phyloP scores from a whole-genome alignment of 2,329 filamentous ascomycete species.

The Ophiostoma perfectum region DNA sequence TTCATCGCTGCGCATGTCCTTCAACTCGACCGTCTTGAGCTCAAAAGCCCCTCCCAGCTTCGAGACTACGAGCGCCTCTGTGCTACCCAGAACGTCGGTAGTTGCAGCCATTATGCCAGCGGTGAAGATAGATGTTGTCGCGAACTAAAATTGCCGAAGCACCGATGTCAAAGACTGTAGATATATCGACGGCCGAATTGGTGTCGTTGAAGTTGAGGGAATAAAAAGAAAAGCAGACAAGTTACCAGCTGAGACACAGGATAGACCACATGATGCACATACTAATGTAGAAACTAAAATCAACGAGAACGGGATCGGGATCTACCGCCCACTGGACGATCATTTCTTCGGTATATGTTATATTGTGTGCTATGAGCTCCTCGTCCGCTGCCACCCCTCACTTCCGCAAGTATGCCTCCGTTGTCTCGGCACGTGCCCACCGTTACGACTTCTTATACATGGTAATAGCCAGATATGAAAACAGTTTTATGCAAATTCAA shows the following conservation, averaged over 20 bases:
- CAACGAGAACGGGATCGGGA: neutral
- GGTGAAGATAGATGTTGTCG: neutral
- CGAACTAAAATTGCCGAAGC: neutral
- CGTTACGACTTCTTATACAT: neutral
- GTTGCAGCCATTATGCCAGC: neutral
- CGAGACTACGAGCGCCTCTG: conserved; percentile 10
- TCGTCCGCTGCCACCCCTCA: neutral
- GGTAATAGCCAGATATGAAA: too few species aligned
- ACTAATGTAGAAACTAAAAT: neutral
- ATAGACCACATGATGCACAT: neutral
- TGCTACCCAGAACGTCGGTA: neutral
- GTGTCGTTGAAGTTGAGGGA: neutral
- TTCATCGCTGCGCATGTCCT: conserved; percentile 22
- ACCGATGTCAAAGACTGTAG: too few species aligned
- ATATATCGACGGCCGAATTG: neutral
- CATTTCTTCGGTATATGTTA: neutral
- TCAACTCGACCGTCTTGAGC: neutral
- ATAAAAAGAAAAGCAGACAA: neutral
- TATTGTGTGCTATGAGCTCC: neutral
- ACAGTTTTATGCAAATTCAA: too few species aligned
- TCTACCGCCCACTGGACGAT: neutral
- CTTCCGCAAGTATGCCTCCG: neutral
- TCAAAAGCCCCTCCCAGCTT: neutral
- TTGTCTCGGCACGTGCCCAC: neutral
- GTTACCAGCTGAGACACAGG: neutral